Evolutionary conservation across 345 rosid species (phyloP), one percentile per base, ranked within the genome.

Genomic region (Hibiscus tridactylites): DNA sequence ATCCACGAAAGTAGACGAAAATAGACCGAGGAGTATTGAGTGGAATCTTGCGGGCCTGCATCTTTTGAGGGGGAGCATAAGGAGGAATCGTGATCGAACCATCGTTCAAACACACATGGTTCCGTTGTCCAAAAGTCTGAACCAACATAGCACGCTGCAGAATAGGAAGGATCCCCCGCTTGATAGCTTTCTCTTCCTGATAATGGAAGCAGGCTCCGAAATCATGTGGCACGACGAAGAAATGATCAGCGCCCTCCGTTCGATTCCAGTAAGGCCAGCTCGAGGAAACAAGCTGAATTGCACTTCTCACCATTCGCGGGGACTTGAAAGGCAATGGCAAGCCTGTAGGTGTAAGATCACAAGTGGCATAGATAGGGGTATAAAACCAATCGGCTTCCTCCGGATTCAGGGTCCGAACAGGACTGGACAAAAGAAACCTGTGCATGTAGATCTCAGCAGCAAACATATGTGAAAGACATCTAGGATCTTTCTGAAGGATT

Each of bases 311-410:
- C 94, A 93, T 87, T 54, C 98, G 80, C 1, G 97, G 98, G 11
- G 98, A 91, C 71, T 93, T 93, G 73, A 93, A 93, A 17, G 98
- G 98, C 86, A 93, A 79, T 0, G 98, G 98, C 76, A 93, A 81
- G 58, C 98, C 98, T 3, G 84, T 90, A 28, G 97, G 96, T n/a
- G 98, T 94, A 65, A 91, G 97, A 78, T 94, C 98, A 75, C 98
- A 94, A 68, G 98, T 94, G 17, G 90, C 81, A 63, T 94, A 94
- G 62, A 94, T 86, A 0, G 97, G 98, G 11, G 91, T 82, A 71
- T 91, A 94, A 78, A 94, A 91, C 98, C 98, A 91, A 80, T 94
- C 98, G 16, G 98, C 98, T 75, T 91, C 97, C 31, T 90, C 89
- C 0, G 97, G 97, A 74, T 90, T 88, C 53, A 80, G 88, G 7